A percentile compares a stretch with the other conserved stretches of the same genome.
phyloP scores from a whole-genome alignment of 2,329 filamentous ascomycete species.

The Colletotrichum agaves region DNA sequence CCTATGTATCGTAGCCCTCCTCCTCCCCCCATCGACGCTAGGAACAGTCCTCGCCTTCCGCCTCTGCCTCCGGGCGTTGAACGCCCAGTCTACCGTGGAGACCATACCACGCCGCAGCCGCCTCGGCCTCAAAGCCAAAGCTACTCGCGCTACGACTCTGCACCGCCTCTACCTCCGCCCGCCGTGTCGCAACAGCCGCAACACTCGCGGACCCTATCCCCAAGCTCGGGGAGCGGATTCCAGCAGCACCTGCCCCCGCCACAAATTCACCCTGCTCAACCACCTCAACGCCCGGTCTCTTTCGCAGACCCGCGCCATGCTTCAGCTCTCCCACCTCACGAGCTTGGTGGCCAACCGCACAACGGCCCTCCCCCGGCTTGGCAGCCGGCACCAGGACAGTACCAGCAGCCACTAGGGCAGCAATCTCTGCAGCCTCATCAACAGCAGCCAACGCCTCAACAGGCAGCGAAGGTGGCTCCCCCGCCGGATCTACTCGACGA shows the following conservation, averaged over 20 bases:
- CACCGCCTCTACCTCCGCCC: conserved; percentile 56
- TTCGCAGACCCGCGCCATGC: conserved; percentile 39
- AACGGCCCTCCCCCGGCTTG: conserved; percentile 34
- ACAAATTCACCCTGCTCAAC: conserved; percentile 20
- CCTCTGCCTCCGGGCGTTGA: conserved; percentile 45
- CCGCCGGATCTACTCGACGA: conserved; percentile 68
- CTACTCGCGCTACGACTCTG: conserved; percentile 58
- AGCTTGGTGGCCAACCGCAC: conserved; percentile 22
- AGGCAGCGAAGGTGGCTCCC: conserved; percentile 47
- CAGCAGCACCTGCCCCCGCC: conserved; percentile 18
- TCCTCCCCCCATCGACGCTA: conserved; percentile 29
- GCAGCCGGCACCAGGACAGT: conserved; percentile 31
- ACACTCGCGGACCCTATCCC: background rate
- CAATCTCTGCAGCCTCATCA: conserved; percentile 15
- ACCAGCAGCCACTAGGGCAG: conserved; percentile 38
- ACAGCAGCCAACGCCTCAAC: conserved; percentile 42
- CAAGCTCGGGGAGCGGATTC: conserved; percentile 33
- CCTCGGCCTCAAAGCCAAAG: conserved; percentile 31
- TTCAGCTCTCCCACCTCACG: conserved; percentile 39
- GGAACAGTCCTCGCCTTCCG: conserved; percentile 44
- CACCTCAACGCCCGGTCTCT: conserved; percentile 28
- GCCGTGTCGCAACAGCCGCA: background rate
- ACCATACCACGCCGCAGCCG: conserved; percentile 36
- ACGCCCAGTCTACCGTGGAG: conserved; percentile 39
- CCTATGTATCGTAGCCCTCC: conserved; percentile 45